Evolutionary conservation across 2,329 filamentous ascomycete genomes (phyloP).

Genomic region (Cladosporium sp.): DNA sequence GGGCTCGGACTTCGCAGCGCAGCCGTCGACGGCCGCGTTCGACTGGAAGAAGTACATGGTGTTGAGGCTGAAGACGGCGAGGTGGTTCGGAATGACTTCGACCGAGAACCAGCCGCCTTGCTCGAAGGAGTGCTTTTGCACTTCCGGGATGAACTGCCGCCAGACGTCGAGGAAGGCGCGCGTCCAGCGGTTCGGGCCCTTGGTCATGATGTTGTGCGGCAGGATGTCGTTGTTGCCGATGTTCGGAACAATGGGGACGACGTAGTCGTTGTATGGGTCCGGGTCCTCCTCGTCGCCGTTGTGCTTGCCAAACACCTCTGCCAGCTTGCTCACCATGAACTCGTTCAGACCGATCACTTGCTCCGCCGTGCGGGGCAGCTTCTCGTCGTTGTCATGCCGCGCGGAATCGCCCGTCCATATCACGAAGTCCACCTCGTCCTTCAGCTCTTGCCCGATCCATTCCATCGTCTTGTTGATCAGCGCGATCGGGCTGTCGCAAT

Average conservation of each 20-base stretch:
- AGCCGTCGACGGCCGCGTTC: slow-evolving; percentile 91
- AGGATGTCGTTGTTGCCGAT: slow-evolving; percentile 97
- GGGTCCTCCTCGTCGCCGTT: slow-evolving; percentile 43
- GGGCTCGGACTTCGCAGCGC: slow-evolving; percentile 68
- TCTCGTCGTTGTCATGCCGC: slow-evolving; percentile 36
- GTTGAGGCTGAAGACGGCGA: slow-evolving; percentile 91
- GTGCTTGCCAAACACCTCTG: slow-evolving; percentile 60
- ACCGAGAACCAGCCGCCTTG: slow-evolving; percentile 92
- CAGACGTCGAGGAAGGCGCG: slow-evolving; percentile 71
- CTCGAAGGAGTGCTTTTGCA: slow-evolving; percentile 82
- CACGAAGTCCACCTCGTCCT: slow-evolving; percentile 34
- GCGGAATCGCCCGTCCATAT: slow-evolving; percentile 36
- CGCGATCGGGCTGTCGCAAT: slow-evolving; percentile 77
- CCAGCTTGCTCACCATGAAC: slow-evolving; percentile 68
- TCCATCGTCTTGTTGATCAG: slow-evolving; percentile 83
- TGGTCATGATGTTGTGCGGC: slow-evolving; percentile 86
- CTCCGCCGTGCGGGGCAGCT: slow-evolving; percentile 63
- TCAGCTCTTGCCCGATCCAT: slow-evolving; percentile 60
- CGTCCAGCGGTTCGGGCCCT: slow-evolving; percentile 84
- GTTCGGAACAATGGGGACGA: slow-evolving; percentile 78
- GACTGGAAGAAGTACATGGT: slow-evolving; percentile 85
- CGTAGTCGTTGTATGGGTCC: slow-evolving; percentile 52
- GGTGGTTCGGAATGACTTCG: slow-evolving; percentile 78
- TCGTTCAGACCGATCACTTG: slow-evolving; percentile 76
- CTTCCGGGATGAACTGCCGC: slow-evolving; percentile 82